Conservation (phyloP, 257 asterid genomes). For the Datura wrightii region DNA sequence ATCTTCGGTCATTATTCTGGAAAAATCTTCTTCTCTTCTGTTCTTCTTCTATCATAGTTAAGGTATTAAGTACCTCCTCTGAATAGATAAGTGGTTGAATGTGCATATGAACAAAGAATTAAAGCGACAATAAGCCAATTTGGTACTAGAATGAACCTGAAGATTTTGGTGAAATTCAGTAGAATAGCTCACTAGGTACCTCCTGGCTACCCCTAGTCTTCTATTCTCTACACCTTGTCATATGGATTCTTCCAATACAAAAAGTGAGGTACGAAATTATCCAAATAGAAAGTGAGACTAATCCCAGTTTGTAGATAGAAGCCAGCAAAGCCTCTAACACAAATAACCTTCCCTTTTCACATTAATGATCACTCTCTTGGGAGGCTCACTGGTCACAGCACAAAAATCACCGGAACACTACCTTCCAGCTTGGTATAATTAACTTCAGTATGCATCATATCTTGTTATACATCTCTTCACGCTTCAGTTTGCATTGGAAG, state of each 20-base stretch:
- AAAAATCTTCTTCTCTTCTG: not conserved
- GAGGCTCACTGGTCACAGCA: not conserved
- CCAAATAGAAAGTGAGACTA: constrained; percentile 10
- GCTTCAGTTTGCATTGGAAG: not conserved
- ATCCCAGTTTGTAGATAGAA: not conserved
- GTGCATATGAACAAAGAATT: not conserved
- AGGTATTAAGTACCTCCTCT: not conserved
- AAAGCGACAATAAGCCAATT: not conserved
- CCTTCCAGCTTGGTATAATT: not conserved
- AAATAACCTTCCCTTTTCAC: not conserved
- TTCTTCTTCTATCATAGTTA: not conserved
- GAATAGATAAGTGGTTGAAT: not conserved
- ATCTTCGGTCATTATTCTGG: not conserved
- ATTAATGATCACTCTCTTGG: constrained; percentile 22
- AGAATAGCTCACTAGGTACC: not conserved
- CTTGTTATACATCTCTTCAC: not conserved
- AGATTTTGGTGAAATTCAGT: not conserved
- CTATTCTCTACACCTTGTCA: not conserved
- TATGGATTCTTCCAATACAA: not conserved
- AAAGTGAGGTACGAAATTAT: constrained; percentile 2
- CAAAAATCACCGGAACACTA: not conserved
- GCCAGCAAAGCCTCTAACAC: not conserved
- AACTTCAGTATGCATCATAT: constrained; percentile 22
- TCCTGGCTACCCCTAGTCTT: not conserved
- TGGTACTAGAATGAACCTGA: constrained; percentile 10